Base-by-base conservation (phyloP, 768 basidiomycete species). In the Lanmaoa rubissima region DNA sequence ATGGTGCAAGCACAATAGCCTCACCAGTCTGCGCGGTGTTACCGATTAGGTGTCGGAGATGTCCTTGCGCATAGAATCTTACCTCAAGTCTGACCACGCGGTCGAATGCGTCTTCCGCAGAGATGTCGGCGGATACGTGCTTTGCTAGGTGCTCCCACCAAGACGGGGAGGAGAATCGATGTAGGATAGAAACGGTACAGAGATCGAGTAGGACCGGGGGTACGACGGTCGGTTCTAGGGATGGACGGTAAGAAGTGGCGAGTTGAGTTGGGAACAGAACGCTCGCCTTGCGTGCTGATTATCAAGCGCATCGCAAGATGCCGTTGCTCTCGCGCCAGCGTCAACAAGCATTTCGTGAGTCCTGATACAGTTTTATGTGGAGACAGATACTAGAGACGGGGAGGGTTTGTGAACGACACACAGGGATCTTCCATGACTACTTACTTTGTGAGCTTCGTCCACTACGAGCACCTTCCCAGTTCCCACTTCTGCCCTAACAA, bases 401-500 rank as follows among this genome's bases (percentile, higher is more conserved):
- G n/a, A 21, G 6, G 17, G 42, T 62, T 24, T 26, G 32, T 57
- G 14, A 53, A 45, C 10, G 39, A 32, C 4, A 2, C 12, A 35
- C 43, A 17, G 7, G 14, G 17, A 42, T 34, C 8, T 13, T 16
- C 43, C 17, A 11, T n/a, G 14, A 21, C 14, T 5, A 28, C 61
- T 36, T 51, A 84, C 88, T 65, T 90, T 90, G 61, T 90, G 88
- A 0, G 88, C 88, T 57, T 90, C 88, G 45, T 90, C 88, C 0
- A 90, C 83, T 0, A 90, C 78, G 2, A 88, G 76, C 1, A 88
- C 80, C 54, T 88, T 89, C 6, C 87, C 87, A 0, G 83, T 84
- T 4, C 70, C 76, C 3, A 86, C 77, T 1, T 82, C 73, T 1
- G 83, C 78, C 28, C 87, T 77, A 12, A 87, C 78, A 60, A 90